Evolutionary conservation across 2,329 filamentous ascomycete genomes (phyloP).

Genomic region (Dactylellina leptospora): DNA sequence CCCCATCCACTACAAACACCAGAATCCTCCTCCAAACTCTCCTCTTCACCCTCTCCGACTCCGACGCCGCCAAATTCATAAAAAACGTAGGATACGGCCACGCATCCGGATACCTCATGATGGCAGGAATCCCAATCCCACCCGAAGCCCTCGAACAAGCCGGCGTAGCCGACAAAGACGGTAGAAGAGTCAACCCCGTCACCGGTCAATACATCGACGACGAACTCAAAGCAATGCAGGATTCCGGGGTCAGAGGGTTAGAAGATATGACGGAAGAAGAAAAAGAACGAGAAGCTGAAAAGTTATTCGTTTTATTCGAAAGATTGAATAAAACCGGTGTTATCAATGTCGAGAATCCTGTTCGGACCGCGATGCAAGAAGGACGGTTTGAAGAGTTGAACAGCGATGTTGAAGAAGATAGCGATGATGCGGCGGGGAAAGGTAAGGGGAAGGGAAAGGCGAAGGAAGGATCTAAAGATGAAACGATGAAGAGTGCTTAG

Average conservation of each 20-base stretch:
- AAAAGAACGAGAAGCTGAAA: conserved; percentile 89
- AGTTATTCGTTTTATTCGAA: conserved; percentile 89
- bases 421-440: conserved; percentile 4
- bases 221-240: conserved; percentile 62
- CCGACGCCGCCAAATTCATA: conserved; percentile 80
- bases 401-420: conserved; percentile 24
- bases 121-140: conserved; percentile 81
- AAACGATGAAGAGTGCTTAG: not conserved
- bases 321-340: conserved; percentile 82
- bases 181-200: conserved; percentile 74
- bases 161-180: conserved; percentile 59
- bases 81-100: conserved; percentile 94
- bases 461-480: too few species aligned
- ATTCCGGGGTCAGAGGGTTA: conserved; percentile 58
- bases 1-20: conserved; percentile 74
- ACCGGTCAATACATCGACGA: conserved; percentile 82
- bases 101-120: conserved; percentile 87
- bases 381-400: conserved; percentile 75
- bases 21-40: conserved; percentile 78
- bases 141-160: conserved; percentile 65
- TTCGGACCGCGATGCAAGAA: conserved; percentile 73
- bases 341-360: conserved; percentile 79
- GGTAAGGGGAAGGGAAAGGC: conserved; percentile 29
- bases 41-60: conserved; percentile 86
- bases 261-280: conserved; percentile 87